Conservation (phyloP, 2,329 filamentous ascomycete genomes). For the Phyllosticta citriasiana region DNA sequence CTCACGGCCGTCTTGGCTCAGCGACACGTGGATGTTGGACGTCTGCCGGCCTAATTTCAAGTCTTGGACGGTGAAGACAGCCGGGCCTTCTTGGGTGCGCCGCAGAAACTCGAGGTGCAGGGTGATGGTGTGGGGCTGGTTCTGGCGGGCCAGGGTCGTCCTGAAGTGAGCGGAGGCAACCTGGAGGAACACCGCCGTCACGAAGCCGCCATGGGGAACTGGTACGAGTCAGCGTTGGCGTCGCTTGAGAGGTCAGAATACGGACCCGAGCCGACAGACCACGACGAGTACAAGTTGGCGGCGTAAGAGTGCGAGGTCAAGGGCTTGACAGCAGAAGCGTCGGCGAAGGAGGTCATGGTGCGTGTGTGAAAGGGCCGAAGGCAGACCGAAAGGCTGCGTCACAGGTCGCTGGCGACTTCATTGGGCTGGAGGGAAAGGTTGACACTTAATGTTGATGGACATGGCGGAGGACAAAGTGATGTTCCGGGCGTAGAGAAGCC, state of each 20-base stretch:
- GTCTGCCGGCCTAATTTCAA: slow-evolving; percentile 55
- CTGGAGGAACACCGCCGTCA: slow-evolving; percentile 52
- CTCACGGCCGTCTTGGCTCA: slow-evolving; percentile 47
- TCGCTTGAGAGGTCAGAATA: not conserved
- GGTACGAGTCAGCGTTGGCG: slow-evolving; percentile 4
- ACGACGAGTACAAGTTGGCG: slow-evolving; percentile 46
- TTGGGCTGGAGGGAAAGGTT: not conserved
- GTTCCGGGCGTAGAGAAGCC: not conserved
- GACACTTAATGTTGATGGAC: not conserved
- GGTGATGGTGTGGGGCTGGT: slow-evolving; percentile 53
- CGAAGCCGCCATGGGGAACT: slow-evolving; percentile 65
- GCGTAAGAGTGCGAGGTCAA: slow-evolving; percentile 49
- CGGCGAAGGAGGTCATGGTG: slow-evolving; percentile 31
- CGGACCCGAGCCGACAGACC: slow-evolving; percentile 55
- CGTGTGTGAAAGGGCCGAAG: not conserved
- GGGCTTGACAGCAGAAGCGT: slow-evolving; percentile 40
- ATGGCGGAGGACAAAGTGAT: not conserved
- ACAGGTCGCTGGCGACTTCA: not conserved
- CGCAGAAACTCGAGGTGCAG: slow-evolving; percentile 57
- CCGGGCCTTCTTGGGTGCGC: slow-evolving; percentile 49
- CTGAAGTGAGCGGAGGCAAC: slow-evolving; percentile 50
- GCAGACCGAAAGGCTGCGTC: not conserved
- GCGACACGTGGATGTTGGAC: slow-evolving; percentile 52
- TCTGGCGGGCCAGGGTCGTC: slow-evolving; percentile 46
- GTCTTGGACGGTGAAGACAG: slow-evolving; percentile 49